phyloP scores from a whole-genome alignment of 2,329 filamentous ascomycete genomes.

The Ophiostoma ips region DNA sequence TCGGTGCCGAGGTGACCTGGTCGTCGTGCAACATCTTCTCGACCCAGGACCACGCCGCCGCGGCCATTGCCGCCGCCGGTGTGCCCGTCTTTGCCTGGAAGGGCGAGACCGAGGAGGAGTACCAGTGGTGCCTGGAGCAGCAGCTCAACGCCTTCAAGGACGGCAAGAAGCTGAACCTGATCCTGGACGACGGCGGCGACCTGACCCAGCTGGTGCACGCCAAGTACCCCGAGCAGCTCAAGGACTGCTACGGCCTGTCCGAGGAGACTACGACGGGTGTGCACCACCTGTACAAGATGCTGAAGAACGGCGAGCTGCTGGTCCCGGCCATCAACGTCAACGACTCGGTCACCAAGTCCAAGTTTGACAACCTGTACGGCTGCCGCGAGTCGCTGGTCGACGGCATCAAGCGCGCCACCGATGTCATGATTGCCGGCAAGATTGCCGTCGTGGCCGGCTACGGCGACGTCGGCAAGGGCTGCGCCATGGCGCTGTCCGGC shows the following conservation, averaged over 20 bases:
- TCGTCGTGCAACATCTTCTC: slow-evolving; percentile 99
- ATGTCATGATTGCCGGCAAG: slow-evolving; percentile 99
- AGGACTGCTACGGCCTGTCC: slow-evolving; percentile 95
- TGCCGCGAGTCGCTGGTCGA: slow-evolving; percentile 98
- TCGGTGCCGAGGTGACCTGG: slow-evolving; percentile 98
- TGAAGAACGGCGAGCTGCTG: slow-evolving; percentile 79
- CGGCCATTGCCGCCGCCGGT: slow-evolving; percentile 87
- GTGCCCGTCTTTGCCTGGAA: slow-evolving; percentile 72
- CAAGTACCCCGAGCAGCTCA: slow-evolving; percentile 97
- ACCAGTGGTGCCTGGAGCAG: slow-evolving; percentile 99
- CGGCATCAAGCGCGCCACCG: slow-evolving; percentile 99
- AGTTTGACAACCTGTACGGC: slow-evolving; percentile 99
- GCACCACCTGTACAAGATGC: slow-evolving; percentile 97
- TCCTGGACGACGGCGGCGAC: slow-evolving; percentile 97
- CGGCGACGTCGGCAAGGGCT: slow-evolving; percentile 99
- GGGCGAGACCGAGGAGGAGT: slow-evolving; percentile 98
- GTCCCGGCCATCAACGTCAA: slow-evolving; percentile 98
- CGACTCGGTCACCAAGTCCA: slow-evolving; percentile 99
- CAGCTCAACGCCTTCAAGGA: slow-evolving; percentile 96
- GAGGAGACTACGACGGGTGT: slow-evolving; percentile 99
- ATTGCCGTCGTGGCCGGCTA: slow-evolving; percentile 93
- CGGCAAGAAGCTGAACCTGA: slow-evolving; percentile 91
- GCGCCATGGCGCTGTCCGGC: slow-evolving; percentile 84
- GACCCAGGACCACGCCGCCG: slow-evolving; percentile 95
- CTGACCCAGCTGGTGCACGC: slow-evolving; percentile 89